A percentile compares a stretch with the other conserved stretches of the same genome.
These are phyloP conservation scores for Alternaria conjuncta DNA, from an alignment of 2,329 filamentous ascomycete species.

Conservation along the genomic window DNA sequence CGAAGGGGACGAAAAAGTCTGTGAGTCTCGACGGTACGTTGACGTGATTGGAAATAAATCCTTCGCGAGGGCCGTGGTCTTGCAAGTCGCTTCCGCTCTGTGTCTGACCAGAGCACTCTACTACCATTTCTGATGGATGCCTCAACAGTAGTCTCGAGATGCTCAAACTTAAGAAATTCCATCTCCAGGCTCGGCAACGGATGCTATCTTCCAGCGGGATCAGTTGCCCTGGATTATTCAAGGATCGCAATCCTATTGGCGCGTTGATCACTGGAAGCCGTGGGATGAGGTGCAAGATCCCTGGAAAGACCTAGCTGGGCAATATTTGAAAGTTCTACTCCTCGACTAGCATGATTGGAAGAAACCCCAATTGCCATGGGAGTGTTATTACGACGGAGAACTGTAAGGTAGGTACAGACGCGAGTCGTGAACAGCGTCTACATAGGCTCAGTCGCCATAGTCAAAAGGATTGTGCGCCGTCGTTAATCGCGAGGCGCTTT, in stretches of 20 bases:
- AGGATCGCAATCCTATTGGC: conserved; percentile 6
- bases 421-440: not conserved
- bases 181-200: not conserved
- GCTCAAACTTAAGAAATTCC: not conserved
- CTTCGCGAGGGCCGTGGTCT: not conserved
- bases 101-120: not conserved
- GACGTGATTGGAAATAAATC: not conserved
- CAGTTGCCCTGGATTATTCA: not conserved
- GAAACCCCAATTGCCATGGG: not conserved
- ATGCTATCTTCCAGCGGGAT: not conserved
- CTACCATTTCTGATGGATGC: not conserved
- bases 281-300: conserved; percentile 9
- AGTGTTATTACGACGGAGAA: not conserved
- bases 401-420: not conserved
- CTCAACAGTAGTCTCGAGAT: not conserved
- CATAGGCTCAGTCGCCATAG: not conserved
- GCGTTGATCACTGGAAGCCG: not conserved
- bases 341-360: conserved; percentile 6
- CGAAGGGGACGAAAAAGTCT: not conserved
- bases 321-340: conserved; percentile 5
- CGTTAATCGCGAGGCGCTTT: not conserved
- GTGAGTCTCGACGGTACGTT: not conserved
- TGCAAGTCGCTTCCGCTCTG: not conserved
- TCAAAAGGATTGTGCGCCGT: not conserved
- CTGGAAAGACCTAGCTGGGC: conserved; percentile 3